Evolutionary conservation across 257 asterid genomes (phyloP).

Genomic region (Petunia secreta): DNA sequence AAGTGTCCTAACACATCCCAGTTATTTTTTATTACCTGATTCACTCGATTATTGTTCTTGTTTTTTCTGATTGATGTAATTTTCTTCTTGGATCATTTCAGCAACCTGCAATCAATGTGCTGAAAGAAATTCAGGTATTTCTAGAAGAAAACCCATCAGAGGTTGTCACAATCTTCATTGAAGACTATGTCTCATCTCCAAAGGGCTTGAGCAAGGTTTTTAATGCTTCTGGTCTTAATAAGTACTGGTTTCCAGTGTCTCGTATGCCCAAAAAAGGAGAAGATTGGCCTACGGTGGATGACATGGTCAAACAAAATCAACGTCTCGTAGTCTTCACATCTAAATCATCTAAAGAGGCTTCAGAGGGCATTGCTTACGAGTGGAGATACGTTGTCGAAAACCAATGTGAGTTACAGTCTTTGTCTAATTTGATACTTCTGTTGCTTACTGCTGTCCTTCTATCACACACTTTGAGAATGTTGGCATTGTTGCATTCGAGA

Average conservation of each 20-base stretch:
- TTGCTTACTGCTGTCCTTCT: background rate
- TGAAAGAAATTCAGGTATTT: constrained; percentile 71
- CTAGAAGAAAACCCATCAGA: constrained; percentile 60
- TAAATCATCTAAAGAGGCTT: constrained; percentile 59
- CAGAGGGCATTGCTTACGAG: constrained; percentile 76
- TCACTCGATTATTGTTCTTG: background rate
- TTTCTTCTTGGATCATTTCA: constrained; percentile 28
- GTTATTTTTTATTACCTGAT: background rate
- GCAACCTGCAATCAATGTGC: constrained; percentile 83
- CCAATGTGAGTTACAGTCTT: constrained; percentile 61
- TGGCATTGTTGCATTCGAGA: background rate
- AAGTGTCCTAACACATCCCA: constrained; percentile 37
- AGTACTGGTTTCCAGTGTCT: constrained; percentile 70
- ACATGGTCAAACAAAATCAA: constrained; percentile 71
- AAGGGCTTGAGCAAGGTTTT: constrained; percentile 69
- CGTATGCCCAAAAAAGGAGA: constrained; percentile 72
- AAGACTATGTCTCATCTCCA: constrained; percentile 78
- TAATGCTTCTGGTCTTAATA: constrained; percentile 70
- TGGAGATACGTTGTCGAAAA: constrained; percentile 91
- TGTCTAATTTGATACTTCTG: background rate
- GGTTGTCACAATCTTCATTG: constrained; percentile 75
- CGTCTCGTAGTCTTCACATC: constrained; percentile 84
- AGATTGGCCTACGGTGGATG: constrained; percentile 92
- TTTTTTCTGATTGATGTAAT: constrained; percentile 20
- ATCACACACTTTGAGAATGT: background rate